These are phyloP conservation scores for Aspergillus sp. DNA, from an alignment of 2,329 filamentous ascomycete species.

Conservation along the genomic window DNA sequence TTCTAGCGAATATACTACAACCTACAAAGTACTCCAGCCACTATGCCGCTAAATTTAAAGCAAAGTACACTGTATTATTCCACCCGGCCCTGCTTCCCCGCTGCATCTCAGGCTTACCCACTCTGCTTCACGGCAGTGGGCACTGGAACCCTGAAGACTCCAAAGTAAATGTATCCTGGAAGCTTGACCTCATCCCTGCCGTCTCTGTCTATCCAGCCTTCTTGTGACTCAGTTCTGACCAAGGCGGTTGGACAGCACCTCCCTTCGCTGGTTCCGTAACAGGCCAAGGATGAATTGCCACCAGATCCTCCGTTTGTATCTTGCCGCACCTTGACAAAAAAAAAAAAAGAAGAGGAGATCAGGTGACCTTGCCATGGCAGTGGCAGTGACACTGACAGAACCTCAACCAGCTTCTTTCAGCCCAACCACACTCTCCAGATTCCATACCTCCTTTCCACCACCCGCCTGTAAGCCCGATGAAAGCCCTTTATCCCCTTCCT, in stretches of 20 bases:
- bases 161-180: too few relatives aligned
- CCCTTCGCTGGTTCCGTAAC: neutral
- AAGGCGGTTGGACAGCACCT: neutral
- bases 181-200: too few relatives aligned
- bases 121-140: neutral
- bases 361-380: neutral
- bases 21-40: neutral
- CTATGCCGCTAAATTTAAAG: neutral
- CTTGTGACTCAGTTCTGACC: neutral
- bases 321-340: neutral
- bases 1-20: neutral
- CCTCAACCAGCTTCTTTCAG: neutral
- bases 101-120: constrained; percentile 6
- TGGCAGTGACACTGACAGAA: neutral
- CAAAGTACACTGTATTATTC: neutral
- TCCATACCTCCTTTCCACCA: too few relatives aligned
- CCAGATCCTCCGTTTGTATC: neutral
- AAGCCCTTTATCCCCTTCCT: neutral
- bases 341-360: neutral
- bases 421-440: neutral
- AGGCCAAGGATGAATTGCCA: neutral
- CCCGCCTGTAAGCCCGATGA: too few relatives aligned
- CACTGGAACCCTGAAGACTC: too few relatives aligned
- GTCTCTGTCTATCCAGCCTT: too few relatives aligned
- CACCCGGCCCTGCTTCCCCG: constrained; percentile 9